Conservation (phyloP, 805 yeast genomes). For the Lipomyces sp. region DNA sequence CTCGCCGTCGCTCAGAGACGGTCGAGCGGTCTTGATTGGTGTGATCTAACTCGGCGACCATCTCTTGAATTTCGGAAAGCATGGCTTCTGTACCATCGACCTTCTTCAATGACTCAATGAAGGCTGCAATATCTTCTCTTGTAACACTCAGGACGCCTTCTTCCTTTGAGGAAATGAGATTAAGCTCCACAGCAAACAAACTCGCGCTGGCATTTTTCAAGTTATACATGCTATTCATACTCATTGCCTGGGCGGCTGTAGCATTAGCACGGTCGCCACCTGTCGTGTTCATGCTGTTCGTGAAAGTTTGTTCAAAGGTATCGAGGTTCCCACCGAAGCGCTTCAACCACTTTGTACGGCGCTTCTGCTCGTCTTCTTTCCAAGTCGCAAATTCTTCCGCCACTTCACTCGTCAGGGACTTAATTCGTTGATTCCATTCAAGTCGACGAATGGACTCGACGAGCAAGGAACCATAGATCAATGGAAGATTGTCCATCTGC, state of each 20-base stretch:
- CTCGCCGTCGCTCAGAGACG: slow-evolving; percentile 16
- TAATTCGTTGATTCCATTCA: slow-evolving; percentile 41
- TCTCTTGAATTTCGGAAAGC: slow-evolving; percentile 42
- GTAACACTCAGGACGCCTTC: slow-evolving; percentile 15
- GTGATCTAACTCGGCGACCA: slow-evolving; percentile 39
- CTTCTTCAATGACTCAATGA: slow-evolving; percentile 36
- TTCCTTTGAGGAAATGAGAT: slow-evolving; percentile 23
- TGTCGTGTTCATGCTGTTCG: slow-evolving; percentile 6
- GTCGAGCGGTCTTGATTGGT: slow-evolving; percentile 5
- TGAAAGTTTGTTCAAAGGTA: slow-evolving; percentile 22
- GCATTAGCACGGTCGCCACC: slow-evolving; percentile 4
- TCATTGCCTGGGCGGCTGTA: slow-evolving; percentile 5
- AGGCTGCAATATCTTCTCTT: slow-evolving; percentile 36
- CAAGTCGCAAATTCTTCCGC: slow-evolving; percentile 63
- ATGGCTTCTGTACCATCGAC: slow-evolving; percentile 41
- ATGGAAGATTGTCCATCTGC: slow-evolving; percentile 46
- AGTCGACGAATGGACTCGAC: slow-evolving; percentile 45
- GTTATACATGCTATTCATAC: slow-evolving; percentile 19
- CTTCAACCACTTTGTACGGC: slow-evolving; percentile 65
- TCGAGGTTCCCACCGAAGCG: slow-evolving; percentile 55
- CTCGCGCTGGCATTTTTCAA: slow-evolving; percentile 32
- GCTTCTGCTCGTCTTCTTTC: slow-evolving; percentile 60
- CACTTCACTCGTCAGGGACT: slow-evolving; percentile 36
- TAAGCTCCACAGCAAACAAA: slow-evolving; percentile 39
- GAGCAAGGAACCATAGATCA: slow-evolving; percentile 47